Conservation (phyloP, 225 moss, liverwort and hornwort genomes). For the Physcomitrellopsis africana region DNA sequence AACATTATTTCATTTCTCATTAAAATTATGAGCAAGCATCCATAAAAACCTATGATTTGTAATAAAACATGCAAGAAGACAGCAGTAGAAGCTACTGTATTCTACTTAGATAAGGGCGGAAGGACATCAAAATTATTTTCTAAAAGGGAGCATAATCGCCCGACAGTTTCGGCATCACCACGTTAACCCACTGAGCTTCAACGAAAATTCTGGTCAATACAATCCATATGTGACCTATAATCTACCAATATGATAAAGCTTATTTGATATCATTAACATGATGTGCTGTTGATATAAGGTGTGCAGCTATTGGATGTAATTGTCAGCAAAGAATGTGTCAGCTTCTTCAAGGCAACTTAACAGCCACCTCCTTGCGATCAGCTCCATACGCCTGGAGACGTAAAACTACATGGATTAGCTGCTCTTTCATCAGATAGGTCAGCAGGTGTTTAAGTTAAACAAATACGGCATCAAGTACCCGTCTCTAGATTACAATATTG, state of each 20-base stretch:
- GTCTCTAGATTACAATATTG: not conserved
- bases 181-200: slow-evolving; percentile 12
- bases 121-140: slow-evolving; percentile 35
- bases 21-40: slow-evolving; percentile 13
- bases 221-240: slow-evolving; percentile 19
- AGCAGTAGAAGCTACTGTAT: slow-evolving; percentile 22
- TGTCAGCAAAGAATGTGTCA: slow-evolving; percentile 8
- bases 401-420: slow-evolving; percentile 14
- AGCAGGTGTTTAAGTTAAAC: not conserved
- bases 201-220: slow-evolving; percentile 14
- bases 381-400: slow-evolving; percentile 66
- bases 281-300: slow-evolving; percentile 9
- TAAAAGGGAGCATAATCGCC: slow-evolving; percentile 25
- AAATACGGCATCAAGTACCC: not conserved
- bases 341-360: slow-evolving; percentile 62
- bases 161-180: slow-evolving; percentile 16
- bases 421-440: not conserved
- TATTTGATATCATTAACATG: slow-evolving; percentile 33
- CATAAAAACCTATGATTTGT: slow-evolving; percentile 1
- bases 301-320: slow-evolving; percentile 20
- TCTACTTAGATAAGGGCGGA: not conserved
- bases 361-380: slow-evolving; percentile 69
- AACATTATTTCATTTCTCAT: slow-evolving; percentile 23
- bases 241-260: slow-evolving; percentile 30
- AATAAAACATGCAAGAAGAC: slow-evolving; percentile 32